These are phyloP conservation scores for Hypomontagnella monticulosa DNA, from an alignment of 495 filamentous ascomycete species.

Conservation along the genomic window DNA sequence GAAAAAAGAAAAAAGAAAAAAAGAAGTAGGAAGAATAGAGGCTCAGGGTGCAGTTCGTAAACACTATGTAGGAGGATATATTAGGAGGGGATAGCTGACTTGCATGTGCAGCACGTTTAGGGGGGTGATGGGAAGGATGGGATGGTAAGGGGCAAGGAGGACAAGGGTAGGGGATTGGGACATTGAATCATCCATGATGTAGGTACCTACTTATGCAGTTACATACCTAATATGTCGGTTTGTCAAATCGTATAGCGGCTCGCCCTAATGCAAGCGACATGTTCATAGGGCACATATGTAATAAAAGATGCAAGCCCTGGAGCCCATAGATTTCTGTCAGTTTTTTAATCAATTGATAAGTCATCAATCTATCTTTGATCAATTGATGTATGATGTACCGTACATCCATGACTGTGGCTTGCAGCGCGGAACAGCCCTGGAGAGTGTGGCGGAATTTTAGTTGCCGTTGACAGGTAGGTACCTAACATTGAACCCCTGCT, in stretches of 20 bases:
- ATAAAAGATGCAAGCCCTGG: not conserved
- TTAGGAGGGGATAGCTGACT: no score
- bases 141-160: no score
- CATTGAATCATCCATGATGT: no score
- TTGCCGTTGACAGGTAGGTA: conserved; percentile 8
- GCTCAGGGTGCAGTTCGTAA: not conserved
- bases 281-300: not conserved
- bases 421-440: conserved; percentile 15
- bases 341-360: not conserved
- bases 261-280: conserved; percentile 25
- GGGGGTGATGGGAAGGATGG: no score
- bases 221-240: no score
- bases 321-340: not conserved
- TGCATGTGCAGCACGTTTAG: no score
- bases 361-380: no score
- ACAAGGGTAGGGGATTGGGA: no score
- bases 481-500: conserved; percentile 26
- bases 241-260: not conserved
- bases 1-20: not conserved
- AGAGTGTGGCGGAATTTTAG: conserved; percentile 34
- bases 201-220: no score
- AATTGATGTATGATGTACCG: no score
- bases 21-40: not conserved
- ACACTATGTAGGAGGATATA: no score
- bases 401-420: conserved; percentile 31